Base-by-base conservation (phyloP, 2,329 filamentous ascomycete species). In the Apiospora koreana region DNA sequence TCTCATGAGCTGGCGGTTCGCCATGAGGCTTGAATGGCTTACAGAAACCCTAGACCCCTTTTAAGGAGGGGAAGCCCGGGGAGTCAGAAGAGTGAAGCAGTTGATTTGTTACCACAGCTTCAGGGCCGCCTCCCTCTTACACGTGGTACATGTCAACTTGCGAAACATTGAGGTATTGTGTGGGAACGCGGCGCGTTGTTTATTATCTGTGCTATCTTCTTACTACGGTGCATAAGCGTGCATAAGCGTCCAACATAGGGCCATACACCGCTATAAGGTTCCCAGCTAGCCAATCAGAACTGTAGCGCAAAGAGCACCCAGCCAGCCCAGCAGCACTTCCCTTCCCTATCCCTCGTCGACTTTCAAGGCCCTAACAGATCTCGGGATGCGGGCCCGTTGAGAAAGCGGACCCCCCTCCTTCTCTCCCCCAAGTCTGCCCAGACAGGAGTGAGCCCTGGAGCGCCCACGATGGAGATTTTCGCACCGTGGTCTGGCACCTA, bases 141-240 rank as follows among this genome's bases (percentile, higher is more conserved):
- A 62, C 54, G 54, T 62, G 54, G 54, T 62, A 62, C 28, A 62
- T 62, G 31, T 21, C 54, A 62, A 62, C 54, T 62, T 62, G 21
- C 31, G 54, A 62, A 62, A 62, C 54, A 38, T n/a, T 38, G 18
- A 58, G 8, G 10, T 23, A 31, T 21, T 28, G 10, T 31, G 54
- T 38, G 31, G 54, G 18, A 62, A n/a, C 31, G 54, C 54, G 31
- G 54, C 54, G 54, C 54, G 54, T 62, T 62, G 54, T 62, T 62
- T 38, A 62, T 58, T 54, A 43, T 43, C 41, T 16, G 41, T 43
- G 41, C 31, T 21, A 38, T 58, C 54, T 38, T 46, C 3, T 18
- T 46, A 46, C 54, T n/a, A 12, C 28, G 21, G 31, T 62, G 54
- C 54, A 62, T 62, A 62, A 62, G 54, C 28, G 28, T 62, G 54